Conservation (phyloP, 331 rosid genomes). For the Quercus phellos region DNA sequence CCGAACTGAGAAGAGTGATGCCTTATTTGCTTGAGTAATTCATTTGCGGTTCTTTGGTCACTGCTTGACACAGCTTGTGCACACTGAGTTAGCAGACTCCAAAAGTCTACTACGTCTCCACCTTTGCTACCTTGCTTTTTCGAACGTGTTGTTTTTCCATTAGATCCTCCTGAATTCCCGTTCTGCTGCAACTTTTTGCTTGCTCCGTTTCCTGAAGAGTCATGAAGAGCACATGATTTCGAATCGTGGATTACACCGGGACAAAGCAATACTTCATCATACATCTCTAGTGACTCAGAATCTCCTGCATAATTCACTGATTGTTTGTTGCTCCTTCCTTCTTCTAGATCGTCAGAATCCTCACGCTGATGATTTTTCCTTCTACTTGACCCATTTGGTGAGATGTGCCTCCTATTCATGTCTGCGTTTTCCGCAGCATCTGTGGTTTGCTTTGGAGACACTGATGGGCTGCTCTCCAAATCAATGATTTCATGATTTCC, state of each 20-base stretch:
- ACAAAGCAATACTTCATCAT: constrained; percentile 57
- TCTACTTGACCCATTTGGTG: constrained; percentile 23
- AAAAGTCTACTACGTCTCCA: constrained; percentile 49
- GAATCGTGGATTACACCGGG: constrained; percentile 23
- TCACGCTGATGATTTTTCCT: constrained; percentile 44
- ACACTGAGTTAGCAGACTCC: constrained; percentile 70
- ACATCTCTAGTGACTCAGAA: constrained; percentile 42
- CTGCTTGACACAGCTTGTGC: constrained; percentile 71
- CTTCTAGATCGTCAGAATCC: constrained; percentile 34
- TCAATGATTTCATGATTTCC: constrained; percentile 28
- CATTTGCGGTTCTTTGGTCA: constrained; percentile 61
- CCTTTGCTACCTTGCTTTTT: constrained; percentile 41
- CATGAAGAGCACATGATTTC: not conserved
- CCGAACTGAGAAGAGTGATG: constrained; percentile 62
- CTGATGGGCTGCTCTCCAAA: constrained; percentile 2
- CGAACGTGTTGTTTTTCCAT: constrained; percentile 26
- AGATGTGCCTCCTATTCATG: not conserved
- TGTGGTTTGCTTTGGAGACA: constrained; percentile 6
- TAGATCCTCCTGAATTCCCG: constrained; percentile 31
- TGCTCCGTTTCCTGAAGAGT: constrained; percentile 18
- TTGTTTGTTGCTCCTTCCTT: constrained; percentile 54
- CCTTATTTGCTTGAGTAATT: constrained; percentile 55
- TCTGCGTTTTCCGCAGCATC: not conserved
- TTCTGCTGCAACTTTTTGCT: constrained; percentile 10
- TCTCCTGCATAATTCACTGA: constrained; percentile 52